Percentiles rank a stretch among this genome's conserved stretches.
Evolutionary conservation across 805 yeast species (phyloP).

Genomic region (Vanderwaltozyma tropicalis): DNA sequence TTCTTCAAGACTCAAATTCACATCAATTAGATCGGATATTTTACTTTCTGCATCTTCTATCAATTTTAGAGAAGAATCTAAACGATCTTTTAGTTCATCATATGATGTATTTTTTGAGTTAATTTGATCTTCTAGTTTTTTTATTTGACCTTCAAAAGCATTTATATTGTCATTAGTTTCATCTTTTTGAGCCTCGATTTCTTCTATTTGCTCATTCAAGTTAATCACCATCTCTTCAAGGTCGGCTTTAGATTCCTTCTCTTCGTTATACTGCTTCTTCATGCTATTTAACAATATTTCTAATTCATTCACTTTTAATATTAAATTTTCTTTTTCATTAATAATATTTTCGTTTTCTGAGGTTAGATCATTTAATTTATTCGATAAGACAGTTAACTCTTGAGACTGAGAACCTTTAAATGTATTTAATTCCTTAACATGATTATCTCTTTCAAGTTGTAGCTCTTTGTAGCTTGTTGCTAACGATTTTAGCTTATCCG

Average conservation of each 20-base stretch:
- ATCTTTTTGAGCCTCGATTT: slow-evolving; percentile 23
- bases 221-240: slow-evolving; percentile 13
- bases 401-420: slow-evolving; percentile 3
- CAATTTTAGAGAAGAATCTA: too few species aligned
- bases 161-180: slow-evolving; percentile 13
- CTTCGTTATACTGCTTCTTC: not conserved
- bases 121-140: not conserved
- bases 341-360: slow-evolving; percentile 3
- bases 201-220: slow-evolving; percentile 18
- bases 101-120: not conserved
- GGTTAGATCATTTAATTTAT: slow-evolving; percentile 6
- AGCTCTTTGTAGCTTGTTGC: slow-evolving; percentile 28
- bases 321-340: slow-evolving; percentile 4
- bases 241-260: slow-evolving; percentile 1
- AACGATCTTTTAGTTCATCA: too few species aligned
- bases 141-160: slow-evolving; percentile 2
- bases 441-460: slow-evolving; percentile 13
- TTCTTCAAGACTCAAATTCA: too few species aligned
- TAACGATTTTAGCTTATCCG: slow-evolving; percentile 36
- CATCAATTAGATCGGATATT: too few species aligned
- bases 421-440: slow-evolving; percentile 10
- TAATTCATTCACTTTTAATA: slow-evolving; percentile 1
- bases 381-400: slow-evolving; percentile 9
- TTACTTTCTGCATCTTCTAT: too few species aligned
- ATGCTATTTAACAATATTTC: slow-evolving; percentile 1